A percentile compares a stretch with the other conserved stretches of the same genome.
Conservation (phyloP, 495 filamentous ascomycete genomes). For the Xylona heveae region DNA sequence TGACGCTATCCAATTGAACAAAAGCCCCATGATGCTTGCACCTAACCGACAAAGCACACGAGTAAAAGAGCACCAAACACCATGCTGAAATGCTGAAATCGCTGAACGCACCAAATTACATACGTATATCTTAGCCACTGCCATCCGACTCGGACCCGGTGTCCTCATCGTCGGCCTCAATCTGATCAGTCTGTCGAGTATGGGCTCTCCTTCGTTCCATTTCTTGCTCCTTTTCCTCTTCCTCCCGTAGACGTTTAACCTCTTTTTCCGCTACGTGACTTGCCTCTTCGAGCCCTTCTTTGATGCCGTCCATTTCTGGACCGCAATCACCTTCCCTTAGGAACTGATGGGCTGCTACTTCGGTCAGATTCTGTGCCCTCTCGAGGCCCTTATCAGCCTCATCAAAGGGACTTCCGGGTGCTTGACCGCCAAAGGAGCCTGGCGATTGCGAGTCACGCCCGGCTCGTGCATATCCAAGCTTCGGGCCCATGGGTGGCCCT, state of each 20-base stretch:
- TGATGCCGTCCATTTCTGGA: slow-evolving; percentile 47
- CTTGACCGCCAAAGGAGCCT: no score
- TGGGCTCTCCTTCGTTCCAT: slow-evolving; percentile 1
- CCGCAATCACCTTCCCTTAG: slow-evolving; percentile 64
- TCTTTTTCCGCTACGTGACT: slow-evolving; percentile 34
- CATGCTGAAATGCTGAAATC: no score
- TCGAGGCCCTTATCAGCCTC: slow-evolving; percentile 56
- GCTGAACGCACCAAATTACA: no score
- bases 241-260: slow-evolving; percentile 32
- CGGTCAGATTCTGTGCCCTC: slow-evolving; percentile 56
- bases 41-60: no score
- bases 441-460: no score
- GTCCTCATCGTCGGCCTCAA: slow-evolving; percentile 1
- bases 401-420: slow-evolving; percentile 47
- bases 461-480: no score
- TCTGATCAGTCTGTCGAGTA: background rate
- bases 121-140: no score
- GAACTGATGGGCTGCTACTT: slow-evolving; percentile 71
- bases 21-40: no score
- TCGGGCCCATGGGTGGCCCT: no score
- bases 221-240: slow-evolving; percentile 14
- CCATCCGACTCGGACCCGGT: slow-evolving; percentile 1
- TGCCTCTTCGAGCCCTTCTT: slow-evolving; percentile 32
- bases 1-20: no score
- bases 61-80: no score